Conservation (phyloP, 2,329 filamentous ascomycete species). For the Rutstroemia sp. region DNA sequence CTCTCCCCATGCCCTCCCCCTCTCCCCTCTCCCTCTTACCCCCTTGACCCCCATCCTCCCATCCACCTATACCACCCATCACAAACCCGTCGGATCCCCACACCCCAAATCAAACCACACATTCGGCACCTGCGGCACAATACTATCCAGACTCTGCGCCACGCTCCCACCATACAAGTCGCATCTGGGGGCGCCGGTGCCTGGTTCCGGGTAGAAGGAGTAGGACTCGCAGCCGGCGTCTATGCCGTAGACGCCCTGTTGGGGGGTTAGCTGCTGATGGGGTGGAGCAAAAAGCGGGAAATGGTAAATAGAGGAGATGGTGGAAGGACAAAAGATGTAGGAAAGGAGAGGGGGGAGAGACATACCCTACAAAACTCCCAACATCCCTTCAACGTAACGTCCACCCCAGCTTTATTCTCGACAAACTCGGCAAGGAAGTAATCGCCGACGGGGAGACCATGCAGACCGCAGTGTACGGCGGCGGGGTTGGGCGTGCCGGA, state of each 20-base stretch:
- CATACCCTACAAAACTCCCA: constrained; percentile 34
- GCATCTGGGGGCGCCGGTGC: constrained; percentile 18
- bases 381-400: constrained; percentile 35
- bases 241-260: constrained; percentile 10
- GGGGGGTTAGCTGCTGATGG: no score
- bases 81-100: constrained; percentile 12
- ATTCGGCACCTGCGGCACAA: constrained; percentile 17
- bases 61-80: neutral
- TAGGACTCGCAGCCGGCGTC: constrained; percentile 17
- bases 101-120: constrained; percentile 24
- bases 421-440: constrained; percentile 35
- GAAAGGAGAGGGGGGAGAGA: neutral
- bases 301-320: neutral
- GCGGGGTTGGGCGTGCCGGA: constrained; percentile 28
- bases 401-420: constrained; percentile 28
- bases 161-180: constrained; percentile 22
- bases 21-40: neutral
- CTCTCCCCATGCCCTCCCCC: neutral
- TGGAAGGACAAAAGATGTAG: neutral
- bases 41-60: neutral
- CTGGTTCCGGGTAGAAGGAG: constrained; percentile 16
- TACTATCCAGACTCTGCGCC: constrained; percentile 17
- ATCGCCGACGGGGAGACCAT: constrained; percentile 30
- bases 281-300: no score
- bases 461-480: constrained; percentile 34